phyloP scores from a whole-genome alignment of 2,329 filamentous ascomycete species.

The Pseudogymnoascus sp. region DNA sequence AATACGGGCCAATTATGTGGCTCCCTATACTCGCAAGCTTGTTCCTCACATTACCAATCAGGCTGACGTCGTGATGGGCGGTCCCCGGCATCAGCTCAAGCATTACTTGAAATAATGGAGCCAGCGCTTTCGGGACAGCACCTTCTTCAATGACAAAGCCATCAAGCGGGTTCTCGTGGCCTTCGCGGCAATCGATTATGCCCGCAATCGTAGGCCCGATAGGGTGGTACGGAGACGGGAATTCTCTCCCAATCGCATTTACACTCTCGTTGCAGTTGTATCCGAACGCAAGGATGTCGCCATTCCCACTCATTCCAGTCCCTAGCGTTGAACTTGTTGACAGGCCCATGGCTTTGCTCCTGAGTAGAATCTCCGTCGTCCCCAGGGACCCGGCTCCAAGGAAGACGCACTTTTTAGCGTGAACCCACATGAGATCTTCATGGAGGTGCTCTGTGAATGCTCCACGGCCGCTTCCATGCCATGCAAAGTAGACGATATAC shows the following conservation, averaged over 20 bases:
- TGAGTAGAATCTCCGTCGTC: constrained; percentile 56
- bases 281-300: constrained; percentile 57
- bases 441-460: constrained; percentile 47
- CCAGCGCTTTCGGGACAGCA: constrained; percentile 48
- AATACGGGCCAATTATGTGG: constrained; percentile 51
- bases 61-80: constrained; percentile 30
- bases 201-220: constrained; percentile 56
- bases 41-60: constrained; percentile 37
- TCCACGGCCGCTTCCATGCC: constrained; percentile 51
- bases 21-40: constrained; percentile 43
- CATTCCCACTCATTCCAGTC: constrained; percentile 56
- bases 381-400: constrained; percentile 57
- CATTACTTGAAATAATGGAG: constrained; percentile 47
- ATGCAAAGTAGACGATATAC: constrained; percentile 57
- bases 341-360: constrained; percentile 51
- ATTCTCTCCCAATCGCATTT: constrained; percentile 46
- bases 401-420: constrained; percentile 57
- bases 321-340: constrained; percentile 49
- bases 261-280: constrained; percentile 52
- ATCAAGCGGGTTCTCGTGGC: constrained; percentile 45
- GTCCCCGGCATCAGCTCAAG: constrained; percentile 46
- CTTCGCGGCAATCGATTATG: constrained; percentile 50
- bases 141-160: constrained; percentile 60
- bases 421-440: constrained; percentile 58
- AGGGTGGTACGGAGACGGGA: constrained; percentile 43